Conservation (phyloP, 108 stramenopile species). For the Thalassiosira profunda region DNA sequence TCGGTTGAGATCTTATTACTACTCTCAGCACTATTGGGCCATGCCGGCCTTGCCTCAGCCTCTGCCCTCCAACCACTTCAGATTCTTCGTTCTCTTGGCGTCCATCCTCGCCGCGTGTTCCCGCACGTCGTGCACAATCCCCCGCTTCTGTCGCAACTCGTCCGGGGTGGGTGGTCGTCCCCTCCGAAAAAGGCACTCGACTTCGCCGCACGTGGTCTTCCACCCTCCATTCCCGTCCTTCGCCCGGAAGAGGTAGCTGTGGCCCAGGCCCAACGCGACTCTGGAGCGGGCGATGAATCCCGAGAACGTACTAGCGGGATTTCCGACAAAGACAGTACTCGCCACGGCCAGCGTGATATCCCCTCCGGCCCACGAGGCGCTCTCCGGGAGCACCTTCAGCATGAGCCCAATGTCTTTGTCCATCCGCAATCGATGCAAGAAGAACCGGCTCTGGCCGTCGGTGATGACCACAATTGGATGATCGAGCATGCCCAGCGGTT, state of each 20-base stretch:
- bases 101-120: no score
- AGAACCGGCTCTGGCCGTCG: slow-evolving; percentile 15
- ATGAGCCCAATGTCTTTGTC: slow-evolving; percentile 41
- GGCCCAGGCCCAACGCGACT: slow-evolving; percentile 34
- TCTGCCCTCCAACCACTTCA: no score
- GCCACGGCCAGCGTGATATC: slow-evolving; percentile 31
- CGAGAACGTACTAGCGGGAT: slow-evolving; percentile 37
- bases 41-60: no score
- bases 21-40: no score
- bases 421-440: slow-evolving; percentile 3
- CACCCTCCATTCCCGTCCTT: slow-evolving; percentile 14
- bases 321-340: slow-evolving; percentile 39
- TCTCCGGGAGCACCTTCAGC: slow-evolving; percentile 17
- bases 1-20: no score
- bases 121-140: no score
- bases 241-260: slow-evolving; percentile 30
- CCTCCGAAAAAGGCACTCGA: no score
- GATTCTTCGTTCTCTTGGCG: no score
- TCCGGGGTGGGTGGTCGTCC: no score
- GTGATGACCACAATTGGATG: slow-evolving; percentile 39
- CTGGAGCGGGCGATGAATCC: slow-evolving; percentile 46
- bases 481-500: slow-evolving; percentile 30
- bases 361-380: slow-evolving; percentile 34
- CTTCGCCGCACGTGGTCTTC: slow-evolving; percentile 30
- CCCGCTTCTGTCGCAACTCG: no score